A percentile compares a stretch with the other conserved stretches of the same genome.
Conservation (phyloP, 495 filamentous ascomycete species). For the Aspergillus heteromorphus region DNA sequence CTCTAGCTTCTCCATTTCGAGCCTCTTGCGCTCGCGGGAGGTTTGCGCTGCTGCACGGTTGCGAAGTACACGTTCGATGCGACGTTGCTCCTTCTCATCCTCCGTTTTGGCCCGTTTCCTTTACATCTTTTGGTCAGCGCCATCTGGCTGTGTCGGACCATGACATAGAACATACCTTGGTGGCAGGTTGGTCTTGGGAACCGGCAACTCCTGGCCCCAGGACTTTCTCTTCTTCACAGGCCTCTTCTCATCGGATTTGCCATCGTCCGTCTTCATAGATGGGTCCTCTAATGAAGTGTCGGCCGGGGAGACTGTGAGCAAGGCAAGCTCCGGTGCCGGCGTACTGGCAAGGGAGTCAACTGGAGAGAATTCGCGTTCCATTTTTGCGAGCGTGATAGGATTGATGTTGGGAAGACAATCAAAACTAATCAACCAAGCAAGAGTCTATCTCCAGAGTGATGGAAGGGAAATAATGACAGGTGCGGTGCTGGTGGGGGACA, state of each 20-base stretch:
- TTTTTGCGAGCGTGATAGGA: constrained; percentile 16
- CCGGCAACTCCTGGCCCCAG: constrained; percentile 95
- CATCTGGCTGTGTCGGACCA: not conserved
- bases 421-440: constrained; percentile 1
- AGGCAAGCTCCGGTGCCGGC: constrained; percentile 31
- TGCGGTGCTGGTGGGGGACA: no score
- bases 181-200: constrained; percentile 93
- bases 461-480: not conserved
- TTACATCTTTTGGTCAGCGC: not conserved
- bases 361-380: constrained; percentile 35
- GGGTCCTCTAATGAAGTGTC: constrained; percentile 38
- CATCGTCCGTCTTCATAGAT: constrained; percentile 24
- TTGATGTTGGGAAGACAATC: constrained; percentile 2
- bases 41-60: constrained; percentile 96
- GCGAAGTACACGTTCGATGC: constrained; percentile 92
- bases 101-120: constrained; percentile 98
- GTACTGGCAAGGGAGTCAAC: constrained; percentile 30
- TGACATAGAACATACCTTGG: constrained; percentile 61
- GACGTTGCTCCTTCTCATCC: constrained; percentile 96
- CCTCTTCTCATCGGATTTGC: constrained; percentile 60
- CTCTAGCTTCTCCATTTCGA: constrained; percentile 88
- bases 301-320: constrained; percentile 46
- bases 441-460: not conserved
- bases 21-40: constrained; percentile 88
- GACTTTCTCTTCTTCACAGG: constrained; percentile 94